phyloP scores from a whole-genome alignment of 2,329 filamentous ascomycete species.

The Endocalyx cinctus region DNA sequence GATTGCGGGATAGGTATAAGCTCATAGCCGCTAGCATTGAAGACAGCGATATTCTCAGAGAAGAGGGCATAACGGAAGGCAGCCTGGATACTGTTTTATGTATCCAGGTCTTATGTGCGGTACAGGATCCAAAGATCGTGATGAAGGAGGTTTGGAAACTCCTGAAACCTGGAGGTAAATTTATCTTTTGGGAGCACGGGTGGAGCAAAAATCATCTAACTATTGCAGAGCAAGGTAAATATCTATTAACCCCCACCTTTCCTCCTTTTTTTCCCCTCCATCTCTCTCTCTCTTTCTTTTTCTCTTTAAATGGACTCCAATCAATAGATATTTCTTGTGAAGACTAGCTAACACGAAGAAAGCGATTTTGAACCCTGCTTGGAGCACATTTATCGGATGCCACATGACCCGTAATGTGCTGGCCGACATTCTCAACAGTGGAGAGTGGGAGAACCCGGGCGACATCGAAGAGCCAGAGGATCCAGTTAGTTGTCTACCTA shows the following conservation, averaged over 20 bases:
- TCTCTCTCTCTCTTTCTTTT: too few relatives aligned
- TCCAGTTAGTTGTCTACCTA: constrained; percentile 23
- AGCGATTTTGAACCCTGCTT: constrained; percentile 26
- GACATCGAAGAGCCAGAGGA: constrained; percentile 23
- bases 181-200: constrained; percentile 43
- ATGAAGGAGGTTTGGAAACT: constrained; percentile 33
- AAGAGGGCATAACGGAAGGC: constrained; percentile 29
- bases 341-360: constrained; percentile 7
- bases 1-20: constrained; percentile 32
- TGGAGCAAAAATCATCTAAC: constrained; percentile 24
- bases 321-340: not conserved
- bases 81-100: constrained; percentile 36
- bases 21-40: constrained; percentile 33
- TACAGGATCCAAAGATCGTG: constrained; percentile 23
- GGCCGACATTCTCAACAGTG: constrained; percentile 21
- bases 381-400: constrained; percentile 27
- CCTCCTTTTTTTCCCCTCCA: too few relatives aligned
- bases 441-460: constrained; percentile 27
- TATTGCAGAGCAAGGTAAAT: constrained; percentile 24
- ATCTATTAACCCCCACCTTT: not conserved
- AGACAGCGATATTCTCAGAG: constrained; percentile 31
- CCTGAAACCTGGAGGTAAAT: constrained; percentile 39
- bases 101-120: constrained; percentile 40
- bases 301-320: too few relatives aligned
- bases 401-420: constrained; percentile 23